Percentiles rank a stretch among this genome's conserved stretches.
phyloP scores from a whole-genome alignment of 139 green algal genomes.

The Coccomyxa sp. region DNA sequence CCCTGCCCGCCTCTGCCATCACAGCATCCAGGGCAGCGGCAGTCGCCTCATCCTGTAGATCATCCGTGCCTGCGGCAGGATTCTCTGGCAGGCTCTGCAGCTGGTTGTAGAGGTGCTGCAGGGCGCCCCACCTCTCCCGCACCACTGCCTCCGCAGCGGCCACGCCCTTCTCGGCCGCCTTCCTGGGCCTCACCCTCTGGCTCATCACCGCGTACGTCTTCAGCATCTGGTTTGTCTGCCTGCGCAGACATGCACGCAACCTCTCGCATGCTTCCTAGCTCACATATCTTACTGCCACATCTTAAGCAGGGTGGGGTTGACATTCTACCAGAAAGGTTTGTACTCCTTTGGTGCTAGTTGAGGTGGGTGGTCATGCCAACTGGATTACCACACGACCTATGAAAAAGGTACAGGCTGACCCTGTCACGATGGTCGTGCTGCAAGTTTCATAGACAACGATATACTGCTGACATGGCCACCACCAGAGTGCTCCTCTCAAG shows the following conservation, averaged over 20 bases:
- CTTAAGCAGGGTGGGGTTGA: not conserved
- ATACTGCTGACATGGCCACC: too few relatives aligned
- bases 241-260: not conserved
- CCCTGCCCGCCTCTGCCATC: too few relatives aligned
- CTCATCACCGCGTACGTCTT: not conserved
- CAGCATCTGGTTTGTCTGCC: conserved; percentile 8
- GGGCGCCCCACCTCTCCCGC: not conserved
- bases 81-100: not conserved
- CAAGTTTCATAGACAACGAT: too few relatives aligned
- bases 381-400: too few relatives aligned
- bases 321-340: not conserved
- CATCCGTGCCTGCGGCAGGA: not conserved
- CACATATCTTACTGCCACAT: not conserved
- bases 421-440: too few relatives aligned
- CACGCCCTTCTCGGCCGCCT: not conserved
- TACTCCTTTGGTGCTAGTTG: too few relatives aligned
- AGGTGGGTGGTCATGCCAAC: too few relatives aligned
- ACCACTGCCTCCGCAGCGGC: not conserved
- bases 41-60: not conserved
- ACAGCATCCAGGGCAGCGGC: too few relatives aligned
- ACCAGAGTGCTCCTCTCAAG: too few relatives aligned
- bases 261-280: not conserved
- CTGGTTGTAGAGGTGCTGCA: conserved; percentile 14
- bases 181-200: not conserved
- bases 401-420: too few relatives aligned